A percentile compares a stretch with the other conserved stretches of the same genome.
Conservation (phyloP, 176 grass and related monocot species). For the Avena sativa region DNA sequence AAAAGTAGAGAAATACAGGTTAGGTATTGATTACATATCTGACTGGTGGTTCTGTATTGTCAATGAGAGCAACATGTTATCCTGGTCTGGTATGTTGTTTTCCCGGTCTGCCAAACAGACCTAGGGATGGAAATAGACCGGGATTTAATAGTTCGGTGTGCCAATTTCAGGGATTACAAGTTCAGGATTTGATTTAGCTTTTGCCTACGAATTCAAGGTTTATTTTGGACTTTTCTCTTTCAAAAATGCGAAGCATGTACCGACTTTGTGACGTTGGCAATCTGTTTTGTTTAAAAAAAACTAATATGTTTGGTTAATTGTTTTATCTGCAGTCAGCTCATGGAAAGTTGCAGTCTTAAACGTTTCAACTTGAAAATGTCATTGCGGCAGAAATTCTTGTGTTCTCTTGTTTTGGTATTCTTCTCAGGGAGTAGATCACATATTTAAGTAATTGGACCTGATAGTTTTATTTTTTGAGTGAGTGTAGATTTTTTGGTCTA, state of each 20-base stretch:
- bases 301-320: neutral
- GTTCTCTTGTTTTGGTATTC: neutral
- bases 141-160: too few species aligned
- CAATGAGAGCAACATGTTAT: too few species aligned
- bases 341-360: neutral
- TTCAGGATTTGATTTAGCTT: too few species aligned
- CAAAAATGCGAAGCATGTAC: neutral
- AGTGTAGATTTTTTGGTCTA: neutral
- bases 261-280: neutral
- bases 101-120: too few species aligned
- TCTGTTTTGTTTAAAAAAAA: neutral
- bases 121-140: too few species aligned
- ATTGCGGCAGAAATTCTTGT: neutral
- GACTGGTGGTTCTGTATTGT: too few species aligned
- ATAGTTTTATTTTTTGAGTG: neutral
- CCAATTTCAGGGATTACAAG: too few species aligned
- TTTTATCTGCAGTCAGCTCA: neutral
- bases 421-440: neutral
- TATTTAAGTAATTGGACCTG: neutral
- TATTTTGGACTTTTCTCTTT: too few species aligned
- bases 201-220: too few species aligned
- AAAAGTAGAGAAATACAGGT: too few species aligned
- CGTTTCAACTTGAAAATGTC: neutral
- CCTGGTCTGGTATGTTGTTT: too few species aligned
- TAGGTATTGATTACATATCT: too few species aligned